These are phyloP conservation scores for Xylaria longipes DNA, from an alignment of 495 filamentous ascomycete species.

Conservation along the genomic window DNA sequence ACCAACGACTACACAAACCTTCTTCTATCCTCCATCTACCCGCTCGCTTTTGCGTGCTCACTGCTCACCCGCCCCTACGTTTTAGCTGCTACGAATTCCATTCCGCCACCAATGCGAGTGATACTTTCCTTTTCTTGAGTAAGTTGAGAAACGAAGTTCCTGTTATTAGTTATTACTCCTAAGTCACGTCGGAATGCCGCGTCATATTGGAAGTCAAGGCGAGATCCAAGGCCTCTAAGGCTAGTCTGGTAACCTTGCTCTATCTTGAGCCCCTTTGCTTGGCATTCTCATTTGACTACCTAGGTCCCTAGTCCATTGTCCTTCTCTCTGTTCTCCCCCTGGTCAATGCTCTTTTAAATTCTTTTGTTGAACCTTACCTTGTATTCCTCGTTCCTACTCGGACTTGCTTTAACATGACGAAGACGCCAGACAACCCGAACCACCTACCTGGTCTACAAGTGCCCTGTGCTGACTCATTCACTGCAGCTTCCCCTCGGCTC, in stretches of 20 bases:
- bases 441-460: not conserved
- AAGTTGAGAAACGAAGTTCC: conserved; percentile 3
- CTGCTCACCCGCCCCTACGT: not conserved
- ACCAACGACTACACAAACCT: not conserved
- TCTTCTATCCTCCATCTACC: conserved; percentile 9
- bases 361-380: not conserved
- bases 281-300: not conserved
- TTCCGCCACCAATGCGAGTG: conserved; percentile 8
- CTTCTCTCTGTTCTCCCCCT: not conserved
- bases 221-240: not conserved
- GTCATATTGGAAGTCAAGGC: not conserved
- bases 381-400: not conserved
- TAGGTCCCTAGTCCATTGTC: conserved; percentile 20
- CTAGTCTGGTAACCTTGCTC: not conserved
- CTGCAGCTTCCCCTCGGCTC: conserved; percentile 31
- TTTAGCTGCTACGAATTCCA: not conserved
- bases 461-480: conserved; percentile 21
- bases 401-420: not conserved
- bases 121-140: conserved; percentile 14
- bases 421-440: not conserved
- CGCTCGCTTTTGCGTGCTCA: not conserved
- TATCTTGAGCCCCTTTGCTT: not conserved
- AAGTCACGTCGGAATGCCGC: not conserved
- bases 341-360: not conserved
- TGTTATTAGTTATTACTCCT: not conserved